Conservation (phyloP, 2,329 filamentous ascomycete genomes). For the Colletotrichum gigasporum region DNA sequence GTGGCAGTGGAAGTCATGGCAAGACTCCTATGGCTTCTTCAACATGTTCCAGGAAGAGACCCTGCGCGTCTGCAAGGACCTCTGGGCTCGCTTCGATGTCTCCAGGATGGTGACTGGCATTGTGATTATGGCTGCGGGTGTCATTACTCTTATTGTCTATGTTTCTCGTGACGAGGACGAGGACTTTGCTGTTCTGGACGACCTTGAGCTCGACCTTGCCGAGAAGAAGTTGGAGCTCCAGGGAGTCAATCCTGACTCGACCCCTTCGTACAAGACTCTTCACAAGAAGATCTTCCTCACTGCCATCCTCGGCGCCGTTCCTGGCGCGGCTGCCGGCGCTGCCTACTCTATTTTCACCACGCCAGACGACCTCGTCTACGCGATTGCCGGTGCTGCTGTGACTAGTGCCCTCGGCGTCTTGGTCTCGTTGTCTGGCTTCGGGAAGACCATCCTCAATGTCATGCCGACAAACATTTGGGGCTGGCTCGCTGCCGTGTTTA, state of each 20-base stretch:
- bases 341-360: conserved; percentile 45
- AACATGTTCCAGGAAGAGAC: conserved; percentile 81
- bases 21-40: conserved; percentile 66
- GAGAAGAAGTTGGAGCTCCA: conserved; percentile 67
- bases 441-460: conserved; percentile 59
- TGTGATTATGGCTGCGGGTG: conserved; percentile 71
- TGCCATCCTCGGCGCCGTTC: conserved; percentile 45
- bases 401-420: conserved; percentile 53
- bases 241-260: conserved; percentile 40
- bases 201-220: conserved; percentile 66
- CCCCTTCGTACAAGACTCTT: conserved; percentile 45
- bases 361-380: conserved; percentile 43
- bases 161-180: conserved; percentile 68
- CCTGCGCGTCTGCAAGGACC: conserved; percentile 78
- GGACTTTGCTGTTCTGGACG: conserved; percentile 62
- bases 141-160: conserved; percentile 78
- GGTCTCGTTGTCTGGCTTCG: conserved; percentile 51
- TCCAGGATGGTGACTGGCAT: conserved; percentile 87
- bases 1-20: conserved; percentile 49
- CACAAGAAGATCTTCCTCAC: conserved; percentile 50
- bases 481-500: conserved; percentile 84
- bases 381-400: conserved; percentile 51
- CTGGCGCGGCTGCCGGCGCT: conserved; percentile 44
- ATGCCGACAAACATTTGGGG: conserved; percentile 85
- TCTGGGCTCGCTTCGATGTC: conserved; percentile 95